These are phyloP conservation scores for Aristolochia fimbriata DNA, from an alignment of 164 flowering plant genomes.

Conservation along the genomic window DNA sequence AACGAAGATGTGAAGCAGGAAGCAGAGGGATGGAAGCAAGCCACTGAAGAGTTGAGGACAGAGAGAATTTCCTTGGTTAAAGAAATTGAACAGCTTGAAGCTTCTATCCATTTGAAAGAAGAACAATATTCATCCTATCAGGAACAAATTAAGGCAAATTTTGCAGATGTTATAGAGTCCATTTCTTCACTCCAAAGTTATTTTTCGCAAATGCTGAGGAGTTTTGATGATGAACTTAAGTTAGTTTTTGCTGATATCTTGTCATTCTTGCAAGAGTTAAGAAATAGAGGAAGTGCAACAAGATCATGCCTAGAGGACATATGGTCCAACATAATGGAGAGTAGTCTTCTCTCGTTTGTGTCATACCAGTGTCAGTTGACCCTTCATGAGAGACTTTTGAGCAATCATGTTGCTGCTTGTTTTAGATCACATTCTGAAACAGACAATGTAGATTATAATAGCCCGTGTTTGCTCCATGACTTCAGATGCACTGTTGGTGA, in stretches of 20 bases:
- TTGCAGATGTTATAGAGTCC: conserved; percentile 25
- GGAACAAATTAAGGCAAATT: conserved; percentile 22
- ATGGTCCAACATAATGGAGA: conserved; percentile 31
- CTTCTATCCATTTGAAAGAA: conserved; percentile 30
- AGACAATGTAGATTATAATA: too few species aligned
- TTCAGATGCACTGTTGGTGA: too few species aligned
- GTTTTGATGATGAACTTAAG: conserved; percentile 33
- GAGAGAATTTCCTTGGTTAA: conserved; percentile 45
- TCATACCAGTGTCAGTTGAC: conserved; percentile 28
- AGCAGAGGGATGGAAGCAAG: conserved; percentile 43
- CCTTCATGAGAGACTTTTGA: conserved; percentile 8
- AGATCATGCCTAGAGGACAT: conserved; percentile 41
- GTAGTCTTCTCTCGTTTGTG: conserved; percentile 27
- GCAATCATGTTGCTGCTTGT: conserved; percentile 1
- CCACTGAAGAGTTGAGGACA: conserved; percentile 31
- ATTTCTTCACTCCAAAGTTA: conserved; percentile 40
- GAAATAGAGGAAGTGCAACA: conserved; percentile 19
- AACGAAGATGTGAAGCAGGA: conserved; percentile 43
- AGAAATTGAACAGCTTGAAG: conserved; percentile 47
- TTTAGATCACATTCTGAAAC: too few species aligned
- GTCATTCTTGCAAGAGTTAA: conserved; percentile 26
- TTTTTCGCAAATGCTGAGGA: conserved; percentile 35
- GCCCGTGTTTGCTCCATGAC: too few species aligned
- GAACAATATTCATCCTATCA: conserved; percentile 28
- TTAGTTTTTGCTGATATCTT: conserved; percentile 26